Base-by-base conservation (phyloP, 2,329 filamentous ascomycete genomes). In the Diaporthe ilicicola region DNA sequence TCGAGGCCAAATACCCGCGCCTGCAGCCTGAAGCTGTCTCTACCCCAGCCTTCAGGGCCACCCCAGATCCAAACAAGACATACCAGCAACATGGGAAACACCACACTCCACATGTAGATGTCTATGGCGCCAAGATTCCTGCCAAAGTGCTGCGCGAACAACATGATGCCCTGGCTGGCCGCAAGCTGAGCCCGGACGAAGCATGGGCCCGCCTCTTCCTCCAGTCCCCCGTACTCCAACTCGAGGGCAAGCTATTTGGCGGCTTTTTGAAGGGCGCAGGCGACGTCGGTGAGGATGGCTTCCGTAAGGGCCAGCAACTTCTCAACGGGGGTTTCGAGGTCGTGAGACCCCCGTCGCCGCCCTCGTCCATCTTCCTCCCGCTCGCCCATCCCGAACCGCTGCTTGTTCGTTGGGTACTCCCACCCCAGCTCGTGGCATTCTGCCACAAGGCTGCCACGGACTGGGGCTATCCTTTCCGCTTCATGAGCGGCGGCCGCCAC, bases 401-500 rank as follows among this genome's bases (percentile, higher is more conserved):
- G 32, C 50, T 66, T 4, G 59, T 64, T 50, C 48, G 54, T 29
- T 70, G 68, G 68, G 22, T 34, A 7, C 54, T 70, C 17, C 50
- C 68, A 24, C 51, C 68, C 3, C 27, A 12, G n/a, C 48, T 64
- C 17, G 59, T 70, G n/a, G 29, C 39, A 13, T 56, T 56, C 37
- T 70, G 59, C 51, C 59, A 39, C 9, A 70, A 42, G 15, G 59
- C 39, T 10, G 68, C 68, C 13, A 19, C 68, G 9, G 68, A 55
- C n/a, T 70, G 68, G 59, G 68, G 68, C 5, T 70, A 70, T 12
- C 68, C 59, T 3, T 70, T 66, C 50, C 59, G 68, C 0, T 55
- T 66, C 27, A 70, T 70, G 68, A 70, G 68, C 15, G 68, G 68
- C 4, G 68, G 68, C 4, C 68, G 68, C 9, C 68, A 70, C 22